Conservation (phyloP, 495 filamentous ascomycete species). For the Tuber umbilicatum region DNA sequence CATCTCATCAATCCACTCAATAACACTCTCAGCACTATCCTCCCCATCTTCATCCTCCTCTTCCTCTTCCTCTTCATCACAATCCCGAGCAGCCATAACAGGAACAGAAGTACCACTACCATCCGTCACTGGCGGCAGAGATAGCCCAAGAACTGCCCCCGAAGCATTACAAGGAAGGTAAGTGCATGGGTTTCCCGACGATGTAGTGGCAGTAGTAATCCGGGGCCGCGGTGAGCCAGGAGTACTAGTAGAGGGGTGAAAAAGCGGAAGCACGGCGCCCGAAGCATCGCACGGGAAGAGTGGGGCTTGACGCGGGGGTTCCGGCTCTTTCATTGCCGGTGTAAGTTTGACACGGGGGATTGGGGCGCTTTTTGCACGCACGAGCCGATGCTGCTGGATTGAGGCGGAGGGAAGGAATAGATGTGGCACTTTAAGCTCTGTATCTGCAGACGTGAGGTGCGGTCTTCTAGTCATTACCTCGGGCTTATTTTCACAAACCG, state of each 20-base stretch:
- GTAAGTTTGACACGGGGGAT: background rate
- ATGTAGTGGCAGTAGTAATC: background rate
- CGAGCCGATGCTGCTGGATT: background rate
- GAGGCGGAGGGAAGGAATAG: background rate
- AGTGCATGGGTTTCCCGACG: background rate
- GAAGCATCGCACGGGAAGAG: slow-evolving; percentile 1
- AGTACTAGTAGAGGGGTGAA: background rate
- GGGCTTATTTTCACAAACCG: background rate
- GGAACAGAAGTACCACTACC: background rate
- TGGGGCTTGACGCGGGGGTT: background rate
- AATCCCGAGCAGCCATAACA: background rate
- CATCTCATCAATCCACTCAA: slow-evolving; percentile 3
- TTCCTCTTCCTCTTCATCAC: background rate
- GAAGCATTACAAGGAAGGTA: background rate
- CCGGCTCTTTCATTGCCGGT: background rate
- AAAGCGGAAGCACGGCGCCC: background rate
- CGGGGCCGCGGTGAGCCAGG: background rate
- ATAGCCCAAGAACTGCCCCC: background rate
- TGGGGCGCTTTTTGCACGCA: background rate
- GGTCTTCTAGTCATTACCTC: background rate
- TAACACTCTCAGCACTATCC: background rate
- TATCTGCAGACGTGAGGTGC: background rate
- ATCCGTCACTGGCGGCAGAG: background rate
- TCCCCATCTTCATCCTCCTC: background rate
- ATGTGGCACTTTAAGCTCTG: background rate